phyloP scores from a whole-genome alignment of 2,329 filamentous ascomycete species.

The Fusarium floridanum region DNA sequence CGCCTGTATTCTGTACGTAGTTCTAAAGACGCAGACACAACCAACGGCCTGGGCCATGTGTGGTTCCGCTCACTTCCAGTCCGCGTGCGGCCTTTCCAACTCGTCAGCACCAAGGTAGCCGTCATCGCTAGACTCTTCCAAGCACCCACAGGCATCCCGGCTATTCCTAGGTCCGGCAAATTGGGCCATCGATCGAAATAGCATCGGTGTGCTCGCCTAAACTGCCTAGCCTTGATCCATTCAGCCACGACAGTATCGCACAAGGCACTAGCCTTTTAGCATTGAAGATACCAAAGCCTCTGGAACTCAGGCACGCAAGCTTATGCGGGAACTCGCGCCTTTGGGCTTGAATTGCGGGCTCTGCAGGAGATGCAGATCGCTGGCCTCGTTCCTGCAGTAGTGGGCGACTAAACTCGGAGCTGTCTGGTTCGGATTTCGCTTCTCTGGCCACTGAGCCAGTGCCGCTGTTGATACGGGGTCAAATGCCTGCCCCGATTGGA shows the following conservation, averaged over 20 bases:
- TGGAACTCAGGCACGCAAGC: constrained; percentile 17
- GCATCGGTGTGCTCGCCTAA: neutral
- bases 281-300: constrained; percentile 6
- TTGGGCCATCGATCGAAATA: constrained; percentile 33
- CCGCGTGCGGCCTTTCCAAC: constrained; percentile 3
- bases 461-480: neutral
- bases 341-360: constrained; percentile 14
- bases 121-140: constrained; percentile 19
- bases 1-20: neutral
- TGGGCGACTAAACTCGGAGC: constrained; percentile 35
- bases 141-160: neutral
- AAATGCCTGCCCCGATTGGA: neutral
- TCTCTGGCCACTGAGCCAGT: neutral
- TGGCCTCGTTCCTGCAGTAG: constrained; percentile 46
- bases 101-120: constrained; percentile 30
- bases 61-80: constrained; percentile 30
- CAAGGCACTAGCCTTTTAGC: constrained; percentile 32
- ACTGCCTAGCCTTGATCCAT: neutral
- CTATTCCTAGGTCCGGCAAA: constrained; percentile 14
- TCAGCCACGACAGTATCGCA: constrained; percentile 14
- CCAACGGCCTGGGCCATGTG: constrained; percentile 10
- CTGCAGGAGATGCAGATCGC: constrained; percentile 33
- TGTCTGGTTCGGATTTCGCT: constrained; percentile 27
- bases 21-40: neutral
- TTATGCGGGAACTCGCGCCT: constrained; percentile 31